Evolutionary conservation across 768 basidiomycete species (phyloP), one percentile per base, ranked within the genome.

Genomic region (Brasilioporus rufonigricans): DNA sequence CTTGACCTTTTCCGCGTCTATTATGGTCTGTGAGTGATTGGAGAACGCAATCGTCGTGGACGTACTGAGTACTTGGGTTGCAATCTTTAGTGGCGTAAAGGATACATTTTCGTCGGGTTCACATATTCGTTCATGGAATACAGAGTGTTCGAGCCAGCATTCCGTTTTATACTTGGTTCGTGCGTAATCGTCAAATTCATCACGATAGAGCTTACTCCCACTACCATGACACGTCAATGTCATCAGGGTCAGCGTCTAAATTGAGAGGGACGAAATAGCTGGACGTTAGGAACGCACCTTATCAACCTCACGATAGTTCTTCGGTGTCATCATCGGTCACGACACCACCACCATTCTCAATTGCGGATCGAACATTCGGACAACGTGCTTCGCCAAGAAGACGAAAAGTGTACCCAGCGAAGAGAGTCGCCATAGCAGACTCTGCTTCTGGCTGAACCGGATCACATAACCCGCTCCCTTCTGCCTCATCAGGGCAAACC

Each of bases 101-200:
- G 84, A 81, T 13, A 90, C 66, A 58, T 92, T 85, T 40, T 88
- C 87, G 1, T 84, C 50, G 1, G 27, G 75, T 18, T 73, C 67
- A 63, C 88, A 86, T 48, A 96, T 72, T n/a, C 80, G 78, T 43
- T 90, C 87, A 53, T 86, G 84, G 50, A 82, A 86, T 14, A 93
- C 79, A 62, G 91, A 96, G 41, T 81, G 81, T 68, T 98, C 94
- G 1, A 98, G 76, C 94, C 94, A 98, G 66, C 91, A 95, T 69
- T 97, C 94, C 0, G 94, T 96, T 41, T 93, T 82, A 63, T 85
- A 91, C 60, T 83, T 86, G 4, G 60, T 51, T 44, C 80, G 77
- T 58, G 76, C 62, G 1, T 33, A 12, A 8, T 73, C 69, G 50
- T 85, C 82, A 6, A 69, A 64, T 64, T 90, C 88, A 31, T 80